These are phyloP conservation scores for Nigrograna mackinnonii DNA, from an alignment of 2,329 filamentous ascomycete genomes.

Conservation along the genomic window DNA sequence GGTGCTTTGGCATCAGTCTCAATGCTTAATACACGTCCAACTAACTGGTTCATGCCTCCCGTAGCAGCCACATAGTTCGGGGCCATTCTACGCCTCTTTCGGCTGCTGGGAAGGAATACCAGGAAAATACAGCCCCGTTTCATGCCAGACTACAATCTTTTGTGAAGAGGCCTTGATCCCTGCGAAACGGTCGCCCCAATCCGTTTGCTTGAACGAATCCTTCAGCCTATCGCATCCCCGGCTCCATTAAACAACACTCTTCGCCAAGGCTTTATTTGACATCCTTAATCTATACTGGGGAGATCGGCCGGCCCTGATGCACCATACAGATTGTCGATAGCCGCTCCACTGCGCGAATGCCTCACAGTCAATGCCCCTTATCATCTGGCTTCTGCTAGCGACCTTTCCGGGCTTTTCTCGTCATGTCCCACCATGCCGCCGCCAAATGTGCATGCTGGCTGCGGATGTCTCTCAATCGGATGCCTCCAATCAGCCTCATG, in stretches of 20 bases:
- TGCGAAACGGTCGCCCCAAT: constrained; percentile 12
- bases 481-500: constrained; percentile 11
- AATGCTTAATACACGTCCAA: too few relatives aligned
- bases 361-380: constrained; percentile 18
- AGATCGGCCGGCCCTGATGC: constrained; percentile 22
- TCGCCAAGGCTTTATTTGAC: constrained; percentile 20
- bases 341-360: constrained; percentile 13
- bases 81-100: too few relatives aligned
- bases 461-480: too few relatives aligned
- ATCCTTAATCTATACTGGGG: constrained; percentile 25
- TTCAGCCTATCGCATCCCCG: constrained; percentile 10
- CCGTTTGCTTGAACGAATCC: constrained; percentile 3
- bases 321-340: constrained; percentile 18
- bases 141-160: too few relatives aligned
- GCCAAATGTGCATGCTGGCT: too few relatives aligned
- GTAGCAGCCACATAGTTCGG: too few relatives aligned
- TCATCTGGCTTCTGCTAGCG: constrained; percentile 15
- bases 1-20: too few relatives aligned
- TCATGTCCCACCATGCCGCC: too few relatives aligned
- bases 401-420: too few relatives aligned
- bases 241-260: constrained; percentile 6
- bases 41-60: too few relatives aligned
- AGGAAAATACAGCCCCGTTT: too few relatives aligned
- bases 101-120: too few relatives aligned
- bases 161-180: constrained; percentile 8